Evolutionary conservation across 768 basidiomycete species (phyloP).

Genomic region (Lentinula edodes): DNA sequence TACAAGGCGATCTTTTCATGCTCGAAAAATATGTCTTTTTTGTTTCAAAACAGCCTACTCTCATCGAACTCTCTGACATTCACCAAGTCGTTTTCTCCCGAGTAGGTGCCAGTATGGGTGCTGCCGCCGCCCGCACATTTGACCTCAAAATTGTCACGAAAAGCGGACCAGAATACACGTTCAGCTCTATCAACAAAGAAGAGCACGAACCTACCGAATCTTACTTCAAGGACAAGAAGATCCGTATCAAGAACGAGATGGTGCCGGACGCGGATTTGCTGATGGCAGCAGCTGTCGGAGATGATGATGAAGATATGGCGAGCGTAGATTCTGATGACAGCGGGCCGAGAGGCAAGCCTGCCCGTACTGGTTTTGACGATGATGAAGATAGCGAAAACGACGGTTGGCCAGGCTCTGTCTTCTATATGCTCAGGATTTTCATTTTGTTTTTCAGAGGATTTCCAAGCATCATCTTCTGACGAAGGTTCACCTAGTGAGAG

Average conservation of each 20-base stretch:
- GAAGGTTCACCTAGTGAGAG: conserved; percentile 80
- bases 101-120: conserved; percentile 79
- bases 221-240: conserved; percentile 86
- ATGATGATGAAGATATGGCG: conserved; percentile 80
- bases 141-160: conserved; percentile 89
- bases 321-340: conserved; percentile 73
- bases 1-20: conserved; percentile 95
- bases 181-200: conserved; percentile 93
- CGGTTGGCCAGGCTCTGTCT: conserved; percentile 32
- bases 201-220: conserved; percentile 84
- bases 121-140: conserved; percentile 85
- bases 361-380: conserved; percentile 44
- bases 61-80: conserved; percentile 87
- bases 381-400: conserved; percentile 79
- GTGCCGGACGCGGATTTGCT: conserved; percentile 80
- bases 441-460: conserved; percentile 61
- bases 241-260: conserved; percentile 94
- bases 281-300: conserved; percentile 58
- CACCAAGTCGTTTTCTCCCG: conserved; percentile 90
- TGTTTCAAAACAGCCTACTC: conserved; percentile 90
- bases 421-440: neutral
- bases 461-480: conserved; percentile 81
- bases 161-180: conserved; percentile 78
- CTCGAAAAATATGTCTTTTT: conserved; percentile 98
- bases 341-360: conserved; percentile 41